Base-by-base conservation (phyloP, 2,329 filamentous ascomycete genomes). In the Fusarium equiseti region DNA sequence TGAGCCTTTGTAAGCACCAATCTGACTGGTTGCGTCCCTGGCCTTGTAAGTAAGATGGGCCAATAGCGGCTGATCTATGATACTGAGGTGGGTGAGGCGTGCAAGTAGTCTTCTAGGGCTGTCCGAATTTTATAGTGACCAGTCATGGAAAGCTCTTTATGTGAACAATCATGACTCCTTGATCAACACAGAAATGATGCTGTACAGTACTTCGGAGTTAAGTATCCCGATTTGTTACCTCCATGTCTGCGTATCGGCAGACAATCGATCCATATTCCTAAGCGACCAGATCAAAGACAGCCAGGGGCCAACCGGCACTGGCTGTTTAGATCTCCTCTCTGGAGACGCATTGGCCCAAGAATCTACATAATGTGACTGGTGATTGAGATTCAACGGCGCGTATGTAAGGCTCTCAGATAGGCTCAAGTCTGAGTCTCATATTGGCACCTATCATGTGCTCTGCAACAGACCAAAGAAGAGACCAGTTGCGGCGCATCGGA, bases 1-100 rank as follows among this genome's bases (percentile, higher is more conserved):
- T 58, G 54, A 57, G 50, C 35, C 43, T 71, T 53, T 65, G 43
- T 55, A 35, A 71, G 52, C 50, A 22, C 15, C 9, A 35, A 45
- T 43, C 45, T 53, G 55, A 71, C 61, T 71, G 68, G 63, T 13
- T 61, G 15, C 35, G 63, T 50, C 68, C 68, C 68, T 71, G 68
- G 27, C 45, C 35, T 51, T 66, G 42, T 52, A 22, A 52, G 70
- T 45, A 53, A 57, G 62, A 63, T 53, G 38, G n/a, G 10, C 70
- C 70, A 72, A 72, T 72, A 40, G 54, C 26, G 15, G 18, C 26
- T 18, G 15, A 22, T 45, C 16, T 7, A 20, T 8, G 22, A 15
- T 16, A 43, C 16, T 24, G 18, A 40, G 32, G 55, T 61, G 63
- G 68, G 51, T 26, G 46, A 63, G 63, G 63, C 44, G 52, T 72